Evolutionary conservation across 2,329 filamentous ascomycete genomes (phyloP).

Genomic region (Xylaria sp.): DNA sequence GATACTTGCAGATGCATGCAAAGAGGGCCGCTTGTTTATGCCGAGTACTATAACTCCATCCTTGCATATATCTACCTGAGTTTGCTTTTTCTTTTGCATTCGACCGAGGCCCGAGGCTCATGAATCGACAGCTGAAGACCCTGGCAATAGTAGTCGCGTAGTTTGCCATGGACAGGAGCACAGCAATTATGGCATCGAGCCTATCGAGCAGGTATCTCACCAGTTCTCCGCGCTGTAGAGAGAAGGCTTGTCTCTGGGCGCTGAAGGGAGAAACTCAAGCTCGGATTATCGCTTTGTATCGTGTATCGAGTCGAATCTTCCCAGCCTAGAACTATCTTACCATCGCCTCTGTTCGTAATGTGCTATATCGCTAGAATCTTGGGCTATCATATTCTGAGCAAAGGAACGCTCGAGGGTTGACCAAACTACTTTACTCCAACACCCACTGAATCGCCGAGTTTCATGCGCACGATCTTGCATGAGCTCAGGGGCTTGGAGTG

Average conservation of each 20-base stretch:
- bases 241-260: not conserved
- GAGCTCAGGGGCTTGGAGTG: not conserved
- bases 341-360: not conserved
- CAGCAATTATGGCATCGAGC: not conserved
- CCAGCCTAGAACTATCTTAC: not conserved
- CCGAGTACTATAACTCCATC: not conserved
- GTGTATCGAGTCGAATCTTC: not conserved
- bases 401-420: not conserved
- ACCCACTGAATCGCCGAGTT: conserved; percentile 1
- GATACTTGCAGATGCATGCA: not conserved
- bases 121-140: not conserved
- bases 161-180: not conserved
- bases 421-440: not conserved
- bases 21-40: not conserved
- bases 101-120: not conserved
- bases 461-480: conserved; percentile 17
- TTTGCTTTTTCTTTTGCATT: not conserved
- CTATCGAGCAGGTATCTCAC: not conserved
- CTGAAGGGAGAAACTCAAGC: not conserved
- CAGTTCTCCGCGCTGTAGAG: too few species aligned
- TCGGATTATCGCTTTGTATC: not conserved
- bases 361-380: not conserved
- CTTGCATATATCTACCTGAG: not conserved
- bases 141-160: not conserved
- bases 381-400: not conserved